Conservation (phyloP, 148 eudicot genomes). For the Cornus kousa region DNA sequence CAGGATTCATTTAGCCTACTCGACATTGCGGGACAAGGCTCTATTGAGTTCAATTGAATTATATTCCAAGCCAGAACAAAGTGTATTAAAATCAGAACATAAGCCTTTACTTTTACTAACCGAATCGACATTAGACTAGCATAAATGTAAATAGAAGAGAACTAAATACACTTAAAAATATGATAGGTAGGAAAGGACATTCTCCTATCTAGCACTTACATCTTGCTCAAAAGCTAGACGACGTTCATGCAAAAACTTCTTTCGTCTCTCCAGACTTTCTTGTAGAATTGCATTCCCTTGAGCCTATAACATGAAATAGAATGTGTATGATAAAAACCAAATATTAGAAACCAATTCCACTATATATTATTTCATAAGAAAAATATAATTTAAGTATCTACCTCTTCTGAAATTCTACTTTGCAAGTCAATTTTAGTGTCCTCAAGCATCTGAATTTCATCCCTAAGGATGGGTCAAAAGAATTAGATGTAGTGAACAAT, state of each 20-base stretch:
- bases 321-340: neutral
- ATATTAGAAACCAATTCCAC: neutral
- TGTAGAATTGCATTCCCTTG: slow-evolving; percentile 51
- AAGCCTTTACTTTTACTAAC: neutral
- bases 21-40: too few species aligned
- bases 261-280: slow-evolving; percentile 55
- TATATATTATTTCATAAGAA: neutral
- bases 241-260: slow-evolving; percentile 57
- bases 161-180: neutral
- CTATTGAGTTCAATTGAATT: too few species aligned
- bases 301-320: slow-evolving; percentile 33
- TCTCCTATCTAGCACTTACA: slow-evolving; percentile 35
- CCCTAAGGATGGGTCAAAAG: slow-evolving; percentile 35
- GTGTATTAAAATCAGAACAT: too few species aligned
- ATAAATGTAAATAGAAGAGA: neutral
- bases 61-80: too few species aligned
- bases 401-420: slow-evolving; percentile 57
- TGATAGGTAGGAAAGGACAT: neutral
- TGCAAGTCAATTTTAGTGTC: slow-evolving; percentile 47
- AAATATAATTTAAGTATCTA: slow-evolving; percentile 20
- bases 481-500: slow-evolving; percentile 14
- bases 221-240: slow-evolving; percentile 79
- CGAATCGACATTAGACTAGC: neutral
- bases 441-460: slow-evolving; percentile 64
- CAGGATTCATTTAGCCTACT: too few species aligned